Evolutionary conservation across 2,329 filamentous ascomycete species (phyloP).

Genomic region (Balansia obtecta): DNA sequence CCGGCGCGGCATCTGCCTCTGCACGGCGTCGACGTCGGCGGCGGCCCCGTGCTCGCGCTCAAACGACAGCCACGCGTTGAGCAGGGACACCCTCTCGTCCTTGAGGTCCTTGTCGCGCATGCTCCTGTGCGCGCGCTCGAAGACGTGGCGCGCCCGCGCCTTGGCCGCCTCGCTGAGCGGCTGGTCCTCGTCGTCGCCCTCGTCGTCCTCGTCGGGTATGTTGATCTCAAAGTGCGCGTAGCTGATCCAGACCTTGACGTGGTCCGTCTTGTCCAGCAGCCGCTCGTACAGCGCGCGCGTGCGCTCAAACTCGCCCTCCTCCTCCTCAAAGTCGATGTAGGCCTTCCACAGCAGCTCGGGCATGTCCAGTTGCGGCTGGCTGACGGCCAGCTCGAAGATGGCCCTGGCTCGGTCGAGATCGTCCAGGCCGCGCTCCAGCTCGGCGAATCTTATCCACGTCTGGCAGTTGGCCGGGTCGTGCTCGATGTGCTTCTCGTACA

Average conservation of each 20-base stretch:
- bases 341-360: constrained; percentile 95
- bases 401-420: constrained; percentile 78
- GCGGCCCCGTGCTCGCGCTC: constrained; percentile 70
- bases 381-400: constrained; percentile 84
- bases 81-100: constrained; percentile 82
- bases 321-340: constrained; percentile 97
- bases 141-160: constrained; percentile 66
- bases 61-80: constrained; percentile 88
- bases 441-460: constrained; percentile 93
- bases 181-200: constrained; percentile 46
- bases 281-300: constrained; percentile 79
- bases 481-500: constrained; percentile 90
- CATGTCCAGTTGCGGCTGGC: constrained; percentile 82
- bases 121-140: constrained; percentile 70
- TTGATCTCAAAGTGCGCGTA: constrained; percentile 98
- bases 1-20: constrained; percentile 85
- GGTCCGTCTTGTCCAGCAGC: constrained; percentile 85
- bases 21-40: constrained; percentile 68
- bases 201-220: constrained; percentile 52
- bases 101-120: constrained; percentile 88
- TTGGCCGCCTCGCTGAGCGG: constrained; percentile 76
- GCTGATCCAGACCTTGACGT: constrained; percentile 98
- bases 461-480: constrained; percentile 85
- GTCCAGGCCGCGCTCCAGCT: constrained; percentile 82
- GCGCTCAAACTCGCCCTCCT: constrained; percentile 79